phyloP scores from a whole-genome alignment of 495 filamentous ascomycete genomes.

The Podospora comata region DNA sequence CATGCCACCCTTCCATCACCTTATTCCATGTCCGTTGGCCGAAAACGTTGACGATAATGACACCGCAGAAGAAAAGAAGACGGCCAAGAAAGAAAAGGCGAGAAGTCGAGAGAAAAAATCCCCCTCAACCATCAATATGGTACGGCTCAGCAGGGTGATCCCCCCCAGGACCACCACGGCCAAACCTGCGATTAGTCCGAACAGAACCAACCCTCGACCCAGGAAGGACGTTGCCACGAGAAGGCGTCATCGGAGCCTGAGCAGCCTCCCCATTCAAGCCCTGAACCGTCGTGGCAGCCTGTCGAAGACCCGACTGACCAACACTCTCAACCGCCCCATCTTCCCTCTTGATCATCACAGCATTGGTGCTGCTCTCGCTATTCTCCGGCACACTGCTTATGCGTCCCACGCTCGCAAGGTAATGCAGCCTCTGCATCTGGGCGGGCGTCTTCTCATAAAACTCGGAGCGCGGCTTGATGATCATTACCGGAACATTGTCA shows the following conservation, averaged over 20 bases:
- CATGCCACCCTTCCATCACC: no score
- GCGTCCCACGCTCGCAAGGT: not conserved
- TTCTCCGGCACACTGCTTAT: not conserved
- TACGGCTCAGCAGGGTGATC: not conserved
- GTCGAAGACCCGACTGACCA: not conserved
- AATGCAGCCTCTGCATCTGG: not conserved
- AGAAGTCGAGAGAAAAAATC: not conserved
- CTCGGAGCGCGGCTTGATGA: conserved; percentile 21
- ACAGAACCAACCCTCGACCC: not conserved
- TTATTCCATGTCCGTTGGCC: no score
- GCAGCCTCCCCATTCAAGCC: not conserved
- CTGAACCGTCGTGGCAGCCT: not conserved
- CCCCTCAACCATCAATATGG: not conserved
- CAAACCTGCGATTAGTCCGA: not conserved
- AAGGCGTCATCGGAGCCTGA: not conserved
- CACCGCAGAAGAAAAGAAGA: no score
- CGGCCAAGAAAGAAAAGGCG: not conserved
- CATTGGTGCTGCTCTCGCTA: not conserved
- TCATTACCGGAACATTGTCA: conserved; percentile 28
- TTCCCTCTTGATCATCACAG: conserved; percentile 14
- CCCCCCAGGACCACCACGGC: not conserved
- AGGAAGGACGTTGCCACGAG: not conserved
- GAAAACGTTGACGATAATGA: no score
- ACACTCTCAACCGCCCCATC: not conserved
- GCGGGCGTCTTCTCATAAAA: conserved; percentile 26